Evolutionary conservation across 2,329 filamentous ascomycete genomes (phyloP).

Genomic region (Sclerotinia spermophila): DNA sequence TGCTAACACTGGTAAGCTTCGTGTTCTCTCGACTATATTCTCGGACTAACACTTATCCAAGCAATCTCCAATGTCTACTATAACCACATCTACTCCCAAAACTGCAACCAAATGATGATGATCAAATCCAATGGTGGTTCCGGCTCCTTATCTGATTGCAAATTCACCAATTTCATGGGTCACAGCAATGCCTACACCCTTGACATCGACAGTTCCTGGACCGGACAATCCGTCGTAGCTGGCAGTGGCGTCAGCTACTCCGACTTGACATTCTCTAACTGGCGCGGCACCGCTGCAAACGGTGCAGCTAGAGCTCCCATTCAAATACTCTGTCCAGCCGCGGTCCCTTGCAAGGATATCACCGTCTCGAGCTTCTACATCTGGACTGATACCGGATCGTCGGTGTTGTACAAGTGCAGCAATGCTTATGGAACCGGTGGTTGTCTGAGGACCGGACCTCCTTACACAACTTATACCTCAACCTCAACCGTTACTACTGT

Average conservation of each 20-base stretch:
- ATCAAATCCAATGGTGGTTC: conserved; percentile 58
- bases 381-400: conserved; percentile 47
- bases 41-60: conserved; percentile 1
- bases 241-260: conserved; percentile 51
- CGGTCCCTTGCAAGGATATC: conserved; percentile 50
- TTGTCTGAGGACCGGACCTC: conserved; percentile 40
- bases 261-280: conserved; percentile 52
- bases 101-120: conserved; percentile 60
- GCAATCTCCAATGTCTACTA: conserved; percentile 52
- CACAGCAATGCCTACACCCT: conserved; percentile 56
- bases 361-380: conserved; percentile 50
- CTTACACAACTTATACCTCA: conserved; percentile 22
- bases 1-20: conserved; percentile 38
- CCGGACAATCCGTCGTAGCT: conserved; percentile 40
- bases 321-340: conserved; percentile 49
- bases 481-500: conserved; percentile 19
- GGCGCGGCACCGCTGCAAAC: conserved; percentile 51
- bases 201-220: conserved; percentile 54
- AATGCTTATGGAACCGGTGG: conserved; percentile 48
- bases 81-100: conserved; percentile 55
- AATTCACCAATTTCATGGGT: conserved; percentile 56
- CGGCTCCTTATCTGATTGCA: conserved; percentile 48
- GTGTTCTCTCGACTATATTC: background rate
- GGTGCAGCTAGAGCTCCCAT: conserved; percentile 47
- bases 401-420: conserved; percentile 45